phyloP scores from a whole-genome alignment of 1,284 basidiomycete genomes.

The Ceratobasidium sp. region DNA sequence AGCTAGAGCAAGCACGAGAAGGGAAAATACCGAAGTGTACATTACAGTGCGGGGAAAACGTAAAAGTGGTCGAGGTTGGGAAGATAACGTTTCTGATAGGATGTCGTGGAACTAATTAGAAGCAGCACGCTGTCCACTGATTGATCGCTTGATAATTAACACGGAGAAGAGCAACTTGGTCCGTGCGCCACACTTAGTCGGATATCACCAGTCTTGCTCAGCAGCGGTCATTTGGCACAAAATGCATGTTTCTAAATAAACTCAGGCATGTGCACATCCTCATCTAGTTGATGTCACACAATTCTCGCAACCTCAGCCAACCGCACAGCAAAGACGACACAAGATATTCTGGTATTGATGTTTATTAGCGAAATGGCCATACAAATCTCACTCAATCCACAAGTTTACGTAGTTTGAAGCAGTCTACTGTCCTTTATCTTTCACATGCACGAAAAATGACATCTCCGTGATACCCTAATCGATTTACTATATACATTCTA shows the following conservation, averaged over 20 bases:
- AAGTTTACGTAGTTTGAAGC: slow-evolving; percentile 20
- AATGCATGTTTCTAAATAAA: too few relatives aligned
- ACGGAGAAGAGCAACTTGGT: too few relatives aligned
- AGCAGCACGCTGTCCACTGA: background rate
- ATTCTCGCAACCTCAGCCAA: too few relatives aligned
- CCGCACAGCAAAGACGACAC: background rate
- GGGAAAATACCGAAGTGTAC: background rate
- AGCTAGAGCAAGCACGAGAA: slow-evolving; percentile 8
- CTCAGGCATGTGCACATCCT: too few relatives aligned
- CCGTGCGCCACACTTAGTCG: too few relatives aligned
- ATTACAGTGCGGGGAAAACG: background rate
- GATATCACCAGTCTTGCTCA: too few relatives aligned
- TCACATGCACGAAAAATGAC: slow-evolving; percentile 22
- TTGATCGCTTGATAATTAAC: slow-evolving; percentile 1
- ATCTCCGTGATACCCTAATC: slow-evolving; percentile 40
- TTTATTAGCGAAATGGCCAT: slow-evolving; percentile 40
- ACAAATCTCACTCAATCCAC: slow-evolving; percentile 41
- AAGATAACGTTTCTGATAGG: slow-evolving; percentile 9
- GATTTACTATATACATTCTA: slow-evolving; percentile 44
- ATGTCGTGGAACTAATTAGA: slow-evolving; percentile 32
- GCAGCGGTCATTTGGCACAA: too few relatives aligned
- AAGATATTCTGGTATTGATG: slow-evolving; percentile 33
- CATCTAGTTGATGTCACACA: too few relatives aligned
- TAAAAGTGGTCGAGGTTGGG: slow-evolving; percentile 18
- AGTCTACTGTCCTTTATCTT: slow-evolving; percentile 42